phyloP scores from a whole-genome alignment of 257 asterid genomes.

The Solanum piurae region DNA sequence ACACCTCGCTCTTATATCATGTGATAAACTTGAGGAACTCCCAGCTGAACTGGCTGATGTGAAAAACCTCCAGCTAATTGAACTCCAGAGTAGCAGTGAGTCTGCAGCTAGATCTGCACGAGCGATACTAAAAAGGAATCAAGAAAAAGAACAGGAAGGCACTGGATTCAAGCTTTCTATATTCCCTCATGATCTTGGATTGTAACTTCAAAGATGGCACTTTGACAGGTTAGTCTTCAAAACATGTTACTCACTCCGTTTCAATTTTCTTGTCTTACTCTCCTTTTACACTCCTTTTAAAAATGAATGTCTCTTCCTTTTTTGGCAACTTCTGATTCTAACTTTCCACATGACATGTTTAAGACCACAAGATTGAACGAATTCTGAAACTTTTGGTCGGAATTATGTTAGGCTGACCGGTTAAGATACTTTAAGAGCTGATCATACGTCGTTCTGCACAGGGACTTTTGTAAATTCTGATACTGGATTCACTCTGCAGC shows the following conservation, averaged over 20 bases:
- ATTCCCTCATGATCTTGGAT: slow-evolving; percentile 12
- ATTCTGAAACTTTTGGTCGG: neutral
- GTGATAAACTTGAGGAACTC: slow-evolving; percentile 9
- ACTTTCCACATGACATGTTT: neutral
- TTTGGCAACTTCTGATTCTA: neutral
- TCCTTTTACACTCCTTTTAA: too few species aligned
- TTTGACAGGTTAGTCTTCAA: neutral
- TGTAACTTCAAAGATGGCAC: neutral
- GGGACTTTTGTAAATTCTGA: neutral
- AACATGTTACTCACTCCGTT: neutral
- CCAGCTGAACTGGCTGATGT: slow-evolving; percentile 17
- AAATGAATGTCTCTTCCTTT: neutral
- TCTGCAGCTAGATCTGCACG: slow-evolving; percentile 20
- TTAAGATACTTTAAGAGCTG: neutral
- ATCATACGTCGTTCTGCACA: neutral
- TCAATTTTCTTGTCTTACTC: neutral
- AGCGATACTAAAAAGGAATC: slow-evolving; percentile 5
- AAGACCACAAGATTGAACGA: neutral
- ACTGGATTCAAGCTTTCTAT: slow-evolving; percentile 4
- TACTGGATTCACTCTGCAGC: neutral
- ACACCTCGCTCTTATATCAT: slow-evolving; percentile 10
- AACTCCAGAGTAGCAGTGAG: slow-evolving; percentile 1
- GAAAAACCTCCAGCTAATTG: slow-evolving; percentile 10
- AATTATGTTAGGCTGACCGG: neutral
- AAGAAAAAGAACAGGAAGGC: neutral